Evolutionary conservation across 305 asterid species (phyloP).

Genomic region (Fraxinus platypoda): DNA sequence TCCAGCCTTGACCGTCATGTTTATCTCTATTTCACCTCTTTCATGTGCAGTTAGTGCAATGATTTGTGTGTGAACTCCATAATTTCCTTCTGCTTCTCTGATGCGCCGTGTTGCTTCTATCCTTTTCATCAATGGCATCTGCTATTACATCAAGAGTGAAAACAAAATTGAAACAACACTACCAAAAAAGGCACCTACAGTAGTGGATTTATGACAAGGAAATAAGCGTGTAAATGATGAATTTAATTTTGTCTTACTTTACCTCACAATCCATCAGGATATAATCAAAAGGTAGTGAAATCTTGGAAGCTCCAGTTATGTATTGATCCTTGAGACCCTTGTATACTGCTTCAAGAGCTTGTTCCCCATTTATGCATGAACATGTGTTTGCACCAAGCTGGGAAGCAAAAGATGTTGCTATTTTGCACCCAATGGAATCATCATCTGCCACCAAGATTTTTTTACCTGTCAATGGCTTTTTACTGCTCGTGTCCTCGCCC

Average conservation of each 20-base stretch:
- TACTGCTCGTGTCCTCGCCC: constrained; percentile 3
- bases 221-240: background rate
- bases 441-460: constrained; percentile 49
- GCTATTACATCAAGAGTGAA: background rate
- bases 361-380: constrained; percentile 44
- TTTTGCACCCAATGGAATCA: constrained; percentile 29
- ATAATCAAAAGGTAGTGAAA: constrained; percentile 35
- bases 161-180: no score
- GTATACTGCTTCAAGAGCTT: constrained; percentile 34
- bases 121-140: constrained; percentile 64
- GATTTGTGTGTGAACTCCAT: constrained; percentile 38
- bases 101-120: constrained; percentile 43
- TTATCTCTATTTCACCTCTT: constrained; percentile 40
- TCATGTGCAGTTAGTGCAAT: constrained; percentile 47
- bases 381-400: constrained; percentile 36
- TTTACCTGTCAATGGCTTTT: constrained; percentile 37
- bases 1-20: constrained; percentile 48
- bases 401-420: constrained; percentile 30
- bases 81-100: constrained; percentile 32
- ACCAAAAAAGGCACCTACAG: background rate
- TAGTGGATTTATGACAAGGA: background rate
- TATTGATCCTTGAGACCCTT: constrained; percentile 19
- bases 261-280: constrained; percentile 63
- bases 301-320: constrained; percentile 9
- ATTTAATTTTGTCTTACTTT: background rate